These are phyloP conservation scores for Russula olivacea DNA, from an alignment of 768 basidiomycete genomes.

Conservation along the genomic window DNA sequence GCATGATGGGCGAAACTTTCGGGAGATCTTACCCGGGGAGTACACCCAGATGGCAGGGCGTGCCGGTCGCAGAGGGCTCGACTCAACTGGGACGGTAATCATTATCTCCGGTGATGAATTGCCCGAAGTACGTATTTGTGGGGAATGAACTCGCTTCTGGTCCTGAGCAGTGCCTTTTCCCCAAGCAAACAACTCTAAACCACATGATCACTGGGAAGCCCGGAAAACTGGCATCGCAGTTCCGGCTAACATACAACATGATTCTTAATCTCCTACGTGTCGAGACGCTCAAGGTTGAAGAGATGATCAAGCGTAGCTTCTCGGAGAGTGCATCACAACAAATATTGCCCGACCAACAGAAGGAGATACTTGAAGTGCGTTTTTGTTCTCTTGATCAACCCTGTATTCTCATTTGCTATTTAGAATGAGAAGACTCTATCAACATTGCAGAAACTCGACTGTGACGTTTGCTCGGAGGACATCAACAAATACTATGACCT, in stretches of 20 bases:
- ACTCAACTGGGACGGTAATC: conserved; percentile 92
- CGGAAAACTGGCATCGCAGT: conserved; percentile 89
- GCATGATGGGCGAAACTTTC: conserved; percentile 89
- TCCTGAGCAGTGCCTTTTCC: not conserved
- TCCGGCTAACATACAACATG: conserved; percentile 98
- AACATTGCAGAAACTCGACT: conserved; percentile 57
- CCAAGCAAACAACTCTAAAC: conserved; percentile 63
- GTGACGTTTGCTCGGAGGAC: conserved; percentile 61
- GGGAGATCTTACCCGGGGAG: conserved; percentile 85
- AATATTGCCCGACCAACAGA: conserved; percentile 88
- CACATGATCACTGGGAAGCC: conserved; percentile 95
- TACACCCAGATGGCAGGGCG: conserved; percentile 99
- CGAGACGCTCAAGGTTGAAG: conserved; percentile 92
- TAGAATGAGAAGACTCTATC: conserved; percentile 70
- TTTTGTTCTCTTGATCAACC: conserved; percentile 24
- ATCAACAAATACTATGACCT: conserved; percentile 75
- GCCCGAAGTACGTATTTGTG: conserved; percentile 62
- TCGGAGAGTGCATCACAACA: conserved; percentile 96
- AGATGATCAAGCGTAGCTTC: conserved; percentile 99
- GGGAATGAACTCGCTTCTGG: not conserved
- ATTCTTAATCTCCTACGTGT: conserved; percentile 94
- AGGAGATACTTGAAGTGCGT: conserved; percentile 70
- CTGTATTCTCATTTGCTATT: conserved; percentile 10
- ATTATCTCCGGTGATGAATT: conserved; percentile 78
- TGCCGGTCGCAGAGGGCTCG: conserved; percentile 92